Percentiles rank a stretch among this genome's conserved stretches.
phyloP scores from a whole-genome alignment of 2,329 filamentous ascomycete genomes.

The Colletotrichum sp. region DNA sequence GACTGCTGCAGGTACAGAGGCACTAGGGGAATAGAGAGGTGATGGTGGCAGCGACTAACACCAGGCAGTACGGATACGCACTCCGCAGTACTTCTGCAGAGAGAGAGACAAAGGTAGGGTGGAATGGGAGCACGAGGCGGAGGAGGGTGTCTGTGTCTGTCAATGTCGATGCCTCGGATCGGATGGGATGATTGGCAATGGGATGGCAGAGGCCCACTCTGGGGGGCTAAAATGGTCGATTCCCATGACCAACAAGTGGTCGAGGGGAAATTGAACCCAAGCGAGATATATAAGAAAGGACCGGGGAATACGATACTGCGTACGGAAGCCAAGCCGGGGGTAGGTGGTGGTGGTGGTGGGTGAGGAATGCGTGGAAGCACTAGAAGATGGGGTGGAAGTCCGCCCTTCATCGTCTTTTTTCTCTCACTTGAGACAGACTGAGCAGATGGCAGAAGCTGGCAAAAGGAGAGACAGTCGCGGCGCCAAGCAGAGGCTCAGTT shows the following conservation, averaged over 20 bases:
- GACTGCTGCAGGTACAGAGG: background rate
- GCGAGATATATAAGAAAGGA: conserved; percentile 1
- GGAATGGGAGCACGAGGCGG: background rate
- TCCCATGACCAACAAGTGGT: conserved; percentile 7
- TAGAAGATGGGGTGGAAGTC: background rate
- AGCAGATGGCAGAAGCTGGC: background rate
- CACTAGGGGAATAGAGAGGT: background rate
- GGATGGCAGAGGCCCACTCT: background rate
- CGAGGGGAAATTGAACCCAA: conserved; percentile 16
- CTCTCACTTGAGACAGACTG: background rate
- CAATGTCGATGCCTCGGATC: conserved; percentile 8
- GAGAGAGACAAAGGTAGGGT: background rate
- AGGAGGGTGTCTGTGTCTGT: background rate
- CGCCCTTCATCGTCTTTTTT: background rate
- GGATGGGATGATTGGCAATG: background rate
- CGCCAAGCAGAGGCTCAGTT: background rate
- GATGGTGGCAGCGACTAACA: background rate
- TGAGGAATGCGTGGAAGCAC: background rate
- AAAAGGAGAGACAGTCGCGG: background rate
- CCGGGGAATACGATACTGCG: conserved; percentile 5
- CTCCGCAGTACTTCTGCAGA: background rate
- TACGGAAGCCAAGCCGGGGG: conserved; percentile 6
- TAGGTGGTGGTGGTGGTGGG: background rate
- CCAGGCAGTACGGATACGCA: background rate
- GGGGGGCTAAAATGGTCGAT: background rate